phyloP scores from a whole-genome alignment of 208 protist species.

The Trypanosoma cruzi region DNA sequence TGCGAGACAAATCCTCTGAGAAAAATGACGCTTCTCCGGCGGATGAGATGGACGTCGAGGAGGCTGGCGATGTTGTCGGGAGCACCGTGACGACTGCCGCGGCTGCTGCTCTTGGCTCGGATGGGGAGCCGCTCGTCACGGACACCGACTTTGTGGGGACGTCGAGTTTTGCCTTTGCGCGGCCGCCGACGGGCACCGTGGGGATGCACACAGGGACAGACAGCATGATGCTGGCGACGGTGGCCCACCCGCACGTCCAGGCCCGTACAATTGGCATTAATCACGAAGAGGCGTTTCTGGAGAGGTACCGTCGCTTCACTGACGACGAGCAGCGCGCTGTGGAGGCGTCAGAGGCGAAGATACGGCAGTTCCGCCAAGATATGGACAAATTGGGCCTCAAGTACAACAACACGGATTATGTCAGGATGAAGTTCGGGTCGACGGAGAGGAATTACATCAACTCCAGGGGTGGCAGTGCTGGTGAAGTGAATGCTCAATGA shows the following conservation, averaged over 20 bases:
- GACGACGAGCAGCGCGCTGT: conserved; percentile 55
- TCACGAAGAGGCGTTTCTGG: conserved; percentile 63
- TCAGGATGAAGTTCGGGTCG: conserved; percentile 35
- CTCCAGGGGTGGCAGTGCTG: not conserved
- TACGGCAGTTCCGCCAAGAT: conserved; percentile 44
- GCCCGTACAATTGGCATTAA: conserved; percentile 58
- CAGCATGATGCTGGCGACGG: conserved; percentile 29
- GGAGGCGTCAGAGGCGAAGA: conserved; percentile 41
- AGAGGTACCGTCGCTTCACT: conserved; percentile 52
- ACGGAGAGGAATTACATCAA: not conserved
- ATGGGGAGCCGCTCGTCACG: conserved; percentile 2
- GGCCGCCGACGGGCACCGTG: not conserved
- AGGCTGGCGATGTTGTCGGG: not conserved
- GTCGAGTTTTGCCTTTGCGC: not conserved
- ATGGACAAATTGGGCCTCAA: conserved; percentile 43
- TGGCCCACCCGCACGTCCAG: conserved; percentile 65
- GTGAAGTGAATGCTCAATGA: too few species aligned
- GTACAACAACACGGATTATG: conserved; percentile 73
- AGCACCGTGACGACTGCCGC: not conserved
- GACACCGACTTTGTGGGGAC: not conserved
- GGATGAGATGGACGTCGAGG: not conserved
- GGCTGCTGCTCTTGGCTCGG: not conserved
- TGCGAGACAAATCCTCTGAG: conserved; percentile 13
- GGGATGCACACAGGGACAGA: conserved; percentile 2
- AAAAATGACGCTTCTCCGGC: too few species aligned